phyloP scores from a whole-genome alignment of 2,329 filamentous ascomycete genomes.

The Exophiala aquamarina region DNA sequence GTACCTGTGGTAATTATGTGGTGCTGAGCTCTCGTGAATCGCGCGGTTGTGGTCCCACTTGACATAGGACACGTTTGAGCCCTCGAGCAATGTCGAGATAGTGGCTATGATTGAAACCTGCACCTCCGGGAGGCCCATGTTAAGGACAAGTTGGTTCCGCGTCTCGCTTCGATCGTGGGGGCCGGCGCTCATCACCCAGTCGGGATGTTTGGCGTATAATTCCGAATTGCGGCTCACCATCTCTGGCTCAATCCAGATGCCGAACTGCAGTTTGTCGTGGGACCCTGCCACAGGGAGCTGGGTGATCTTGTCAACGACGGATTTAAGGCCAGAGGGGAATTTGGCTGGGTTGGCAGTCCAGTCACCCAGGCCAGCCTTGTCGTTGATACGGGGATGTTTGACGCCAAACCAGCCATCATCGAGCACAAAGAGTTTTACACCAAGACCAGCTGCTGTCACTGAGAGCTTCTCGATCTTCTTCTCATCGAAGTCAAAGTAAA shows the following conservation, averaged over 20 bases:
- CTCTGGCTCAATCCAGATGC: constrained; percentile 67
- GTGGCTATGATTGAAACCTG: constrained; percentile 62
- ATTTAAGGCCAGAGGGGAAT: constrained; percentile 58
- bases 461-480: constrained; percentile 57
- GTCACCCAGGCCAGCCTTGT: constrained; percentile 61
- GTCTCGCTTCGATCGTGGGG: constrained; percentile 56
- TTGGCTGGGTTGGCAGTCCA: constrained; percentile 60
- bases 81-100: constrained; percentile 55
- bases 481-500: constrained; percentile 60
- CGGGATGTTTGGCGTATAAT: constrained; percentile 61
- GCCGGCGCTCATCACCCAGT: constrained; percentile 63
- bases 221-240: constrained; percentile 66
- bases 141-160: constrained; percentile 62
- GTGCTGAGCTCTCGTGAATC: constrained; percentile 59
- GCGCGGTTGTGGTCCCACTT: constrained; percentile 70
- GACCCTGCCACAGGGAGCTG: constrained; percentile 50
- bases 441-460: constrained; percentile 56
- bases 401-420: constrained; percentile 69
- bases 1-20: constrained; percentile 57
- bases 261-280: constrained; percentile 55
- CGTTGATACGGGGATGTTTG: constrained; percentile 60
- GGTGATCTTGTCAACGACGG: constrained; percentile 54
- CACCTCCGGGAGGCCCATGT: constrained; percentile 60
- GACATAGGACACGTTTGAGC: constrained; percentile 57
- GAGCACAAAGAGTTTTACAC: constrained; percentile 63